phyloP scores from a whole-genome alignment of 768 basidiomycete genomes.

The Gymnopilus dilepis region DNA sequence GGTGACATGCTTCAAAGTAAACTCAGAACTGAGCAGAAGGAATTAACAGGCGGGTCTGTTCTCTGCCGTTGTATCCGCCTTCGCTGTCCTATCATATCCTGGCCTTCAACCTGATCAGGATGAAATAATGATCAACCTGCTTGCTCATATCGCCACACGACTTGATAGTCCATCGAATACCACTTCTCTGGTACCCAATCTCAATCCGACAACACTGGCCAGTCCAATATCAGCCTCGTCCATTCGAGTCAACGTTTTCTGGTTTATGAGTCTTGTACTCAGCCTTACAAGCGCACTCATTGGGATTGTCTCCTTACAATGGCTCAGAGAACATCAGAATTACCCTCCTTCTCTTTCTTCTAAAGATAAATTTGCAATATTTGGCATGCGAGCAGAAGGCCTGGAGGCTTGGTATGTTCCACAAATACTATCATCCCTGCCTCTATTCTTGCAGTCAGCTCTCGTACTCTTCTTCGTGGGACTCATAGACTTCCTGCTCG shows the following conservation, averaged over 20 bases:
- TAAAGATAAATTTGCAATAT: constrained; percentile 7
- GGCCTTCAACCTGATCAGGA: constrained; percentile 23
- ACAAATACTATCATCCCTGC: constrained; percentile 4
- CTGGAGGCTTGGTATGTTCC: constrained; percentile 13
- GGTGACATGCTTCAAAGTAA: too few relatives aligned
- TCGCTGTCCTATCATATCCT: constrained; percentile 26
- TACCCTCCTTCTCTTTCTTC: neutral
- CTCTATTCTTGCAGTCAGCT: constrained; percentile 8
- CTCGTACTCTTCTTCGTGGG: constrained; percentile 12
- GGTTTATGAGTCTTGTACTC: constrained; percentile 29
- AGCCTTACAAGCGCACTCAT: constrained; percentile 26
- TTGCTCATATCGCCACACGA: constrained; percentile 14
- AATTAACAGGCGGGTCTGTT: constrained; percentile 32
- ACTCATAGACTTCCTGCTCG: neutral
- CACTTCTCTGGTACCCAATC: neutral
- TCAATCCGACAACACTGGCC: neutral
- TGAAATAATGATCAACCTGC: constrained; percentile 13
- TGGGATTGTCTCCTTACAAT: constrained; percentile 23
- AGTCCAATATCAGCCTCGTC: neutral
- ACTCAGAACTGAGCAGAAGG: neutral
- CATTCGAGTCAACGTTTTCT: constrained; percentile 26
- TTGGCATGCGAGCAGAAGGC: constrained; percentile 10
- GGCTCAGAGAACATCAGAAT: constrained; percentile 17
- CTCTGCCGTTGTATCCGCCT: constrained; percentile 27
- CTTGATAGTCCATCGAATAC: neutral